Conservation (phyloP, 2,329 filamentous ascomycete species). For the Alternaria tenuissima region DNA sequence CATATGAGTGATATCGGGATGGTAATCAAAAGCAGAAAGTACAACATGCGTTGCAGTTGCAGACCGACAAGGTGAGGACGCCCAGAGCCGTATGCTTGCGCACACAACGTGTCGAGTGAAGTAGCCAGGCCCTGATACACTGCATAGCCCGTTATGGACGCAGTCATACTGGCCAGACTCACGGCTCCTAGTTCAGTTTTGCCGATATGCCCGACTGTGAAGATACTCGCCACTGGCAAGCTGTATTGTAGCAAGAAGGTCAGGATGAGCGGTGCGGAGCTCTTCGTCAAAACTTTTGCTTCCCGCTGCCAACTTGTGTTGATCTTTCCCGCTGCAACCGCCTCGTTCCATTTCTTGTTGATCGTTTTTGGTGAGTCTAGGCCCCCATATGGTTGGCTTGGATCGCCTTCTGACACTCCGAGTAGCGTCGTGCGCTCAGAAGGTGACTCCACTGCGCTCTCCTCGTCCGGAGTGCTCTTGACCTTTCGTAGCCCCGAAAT, state of each 20-base stretch:
- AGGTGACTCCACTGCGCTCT: constrained; percentile 30
- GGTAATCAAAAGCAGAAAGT: constrained; percentile 75
- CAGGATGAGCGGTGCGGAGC: constrained; percentile 54
- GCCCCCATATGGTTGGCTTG: constrained; percentile 54
- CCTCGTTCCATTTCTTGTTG: constrained; percentile 65
- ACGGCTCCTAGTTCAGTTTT: constrained; percentile 59
- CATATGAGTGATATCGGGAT: constrained; percentile 77
- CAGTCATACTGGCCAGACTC: constrained; percentile 58
- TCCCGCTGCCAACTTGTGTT: constrained; percentile 92
- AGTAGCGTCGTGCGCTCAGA: constrained; percentile 61
- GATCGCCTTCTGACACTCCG: constrained; percentile 46
- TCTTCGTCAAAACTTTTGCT: constrained; percentile 75
- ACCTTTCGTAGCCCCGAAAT: constrained; percentile 41
- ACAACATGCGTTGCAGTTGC: constrained; percentile 82
- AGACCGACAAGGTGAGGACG: constrained; percentile 87
- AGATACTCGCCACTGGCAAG: constrained; percentile 57
- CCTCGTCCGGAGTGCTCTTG: constrained; percentile 43
- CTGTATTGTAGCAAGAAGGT: constrained; percentile 61
- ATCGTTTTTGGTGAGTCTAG: constrained; percentile 59
- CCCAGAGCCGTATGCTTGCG: constrained; percentile 92
- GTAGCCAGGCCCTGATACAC: constrained; percentile 76
- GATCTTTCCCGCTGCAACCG: constrained; percentile 80
- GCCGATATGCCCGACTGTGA: constrained; percentile 60
- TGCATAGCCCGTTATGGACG: constrained; percentile 58
- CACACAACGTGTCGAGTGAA: constrained; percentile 88